phyloP scores from a whole-genome alignment of 202 grass and related monocot genomes.

The Bolboschoenoplectus hybrid region DNA sequence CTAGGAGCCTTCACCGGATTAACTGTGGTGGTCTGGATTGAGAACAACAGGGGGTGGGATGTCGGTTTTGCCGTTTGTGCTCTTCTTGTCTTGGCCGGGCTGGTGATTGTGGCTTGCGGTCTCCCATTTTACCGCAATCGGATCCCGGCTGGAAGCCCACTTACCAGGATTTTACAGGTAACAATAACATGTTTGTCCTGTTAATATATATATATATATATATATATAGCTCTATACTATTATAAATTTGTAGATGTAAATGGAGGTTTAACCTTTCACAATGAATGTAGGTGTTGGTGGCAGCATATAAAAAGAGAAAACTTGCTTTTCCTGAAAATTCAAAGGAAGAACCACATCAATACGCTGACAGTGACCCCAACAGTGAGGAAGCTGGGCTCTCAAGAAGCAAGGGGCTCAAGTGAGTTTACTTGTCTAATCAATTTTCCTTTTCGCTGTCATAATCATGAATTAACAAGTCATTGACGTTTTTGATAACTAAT shows the following conservation, averaged over 20 bases:
- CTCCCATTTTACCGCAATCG: conserved; percentile 66
- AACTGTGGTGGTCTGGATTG: conserved; percentile 57
- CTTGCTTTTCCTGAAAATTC: conserved; percentile 41
- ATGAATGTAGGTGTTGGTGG: conserved; percentile 53
- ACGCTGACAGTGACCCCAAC: conserved; percentile 14
- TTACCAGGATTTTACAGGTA: conserved; percentile 66
- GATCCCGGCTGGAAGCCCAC: conserved; percentile 52
- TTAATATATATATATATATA: too few species aligned
- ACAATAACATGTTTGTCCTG: too few species aligned
- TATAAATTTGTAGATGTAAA: not conserved
- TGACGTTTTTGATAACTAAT: not conserved
- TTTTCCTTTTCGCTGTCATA: not conserved
- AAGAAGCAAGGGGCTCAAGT: conserved; percentile 53
- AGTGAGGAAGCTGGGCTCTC: conserved; percentile 36
- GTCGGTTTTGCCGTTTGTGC: conserved; percentile 54
- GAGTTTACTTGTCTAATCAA: conserved; percentile 25
- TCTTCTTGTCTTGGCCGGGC: conserved; percentile 34
- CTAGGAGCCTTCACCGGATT: conserved; percentile 56
- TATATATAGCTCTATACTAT: too few species aligned
- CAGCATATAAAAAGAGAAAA: conserved; percentile 59
- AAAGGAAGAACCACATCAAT: conserved; percentile 41
- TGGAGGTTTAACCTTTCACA: not conserved
- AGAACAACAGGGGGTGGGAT: conserved; percentile 59
- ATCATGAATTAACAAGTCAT: not conserved
- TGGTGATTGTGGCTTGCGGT: conserved; percentile 46